Evolutionary conservation across 768 basidiomycete genomes (phyloP), one percentile per base, ranked within the genome.

Genomic region (Mycena rosella): DNA sequence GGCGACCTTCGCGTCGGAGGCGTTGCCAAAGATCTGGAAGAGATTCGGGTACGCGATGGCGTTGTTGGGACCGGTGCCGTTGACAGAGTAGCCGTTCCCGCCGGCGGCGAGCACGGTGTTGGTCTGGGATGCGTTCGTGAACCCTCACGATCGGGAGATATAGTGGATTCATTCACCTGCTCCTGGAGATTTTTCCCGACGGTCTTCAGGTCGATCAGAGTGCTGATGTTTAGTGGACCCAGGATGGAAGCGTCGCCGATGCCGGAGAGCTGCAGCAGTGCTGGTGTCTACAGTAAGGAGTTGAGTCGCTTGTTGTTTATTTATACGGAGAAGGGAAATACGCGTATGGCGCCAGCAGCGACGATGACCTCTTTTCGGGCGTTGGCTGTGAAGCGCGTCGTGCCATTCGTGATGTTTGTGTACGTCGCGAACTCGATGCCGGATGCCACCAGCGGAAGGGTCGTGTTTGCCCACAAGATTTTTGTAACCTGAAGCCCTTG

Each of bases 121-220:
- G 4, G 83, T 78, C 82, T 84, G 59, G 8, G 15, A 38, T 3
- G 32, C 11, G n/a, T 34, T 34, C 32, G 32, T 34, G 6, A 34
- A 34, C 32, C 32, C 15, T 38, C 38, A 38, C 8, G 38, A 3
- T 38, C 38, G 38, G 14, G 11, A 5, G 11, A 34, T 11, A 34
- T 34, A n/a, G n/a, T n/a, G n/a, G n/a, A n/a, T 34, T 34, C 11
- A 49, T 70, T 7, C 54, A 81, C 83, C 78, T 87, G 86, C 70
- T 88, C 88, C 71, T 88, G 87, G 15, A 89, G 79, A 71, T 89
- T 88, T 74, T 81, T 82, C 2, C 87, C 87, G 11, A 88, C 86
- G 15, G 81, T 82, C 66, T 82, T 82, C 34, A 87, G 74, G 58
- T 86, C 77, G 36, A 87, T 74, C 26, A 79, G 74, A 5, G 83